Conservation (phyloP, 1,284 basidiomycete species). For the Boletus sp. region DNA sequence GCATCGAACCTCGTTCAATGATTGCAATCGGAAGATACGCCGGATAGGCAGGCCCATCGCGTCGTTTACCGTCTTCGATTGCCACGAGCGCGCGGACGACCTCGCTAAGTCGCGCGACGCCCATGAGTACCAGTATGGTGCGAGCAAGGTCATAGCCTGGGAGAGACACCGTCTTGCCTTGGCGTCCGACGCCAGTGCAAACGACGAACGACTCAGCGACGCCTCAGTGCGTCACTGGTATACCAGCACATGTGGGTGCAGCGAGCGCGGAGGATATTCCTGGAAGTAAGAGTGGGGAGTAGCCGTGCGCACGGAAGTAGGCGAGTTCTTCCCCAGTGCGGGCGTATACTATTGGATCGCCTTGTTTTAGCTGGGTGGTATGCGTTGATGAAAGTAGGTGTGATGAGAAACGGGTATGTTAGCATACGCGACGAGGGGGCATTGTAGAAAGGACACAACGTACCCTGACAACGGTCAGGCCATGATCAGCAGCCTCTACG, state of each 20-base stretch:
- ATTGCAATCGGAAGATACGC: constrained; percentile 84
- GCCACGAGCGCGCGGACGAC: constrained; percentile 67
- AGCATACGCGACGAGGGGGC: background rate
- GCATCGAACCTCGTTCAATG: constrained; percentile 90
- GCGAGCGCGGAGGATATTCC: constrained; percentile 90
- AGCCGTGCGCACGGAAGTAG: constrained; percentile 85
- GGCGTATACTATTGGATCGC: constrained; percentile 95
- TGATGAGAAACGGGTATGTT: background rate
- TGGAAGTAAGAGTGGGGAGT: constrained; percentile 84
- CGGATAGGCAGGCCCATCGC: constrained; percentile 74
- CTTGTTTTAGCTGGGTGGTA: constrained; percentile 81
- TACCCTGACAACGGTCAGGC: constrained; percentile 87
- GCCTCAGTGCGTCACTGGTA: constrained; percentile 95
- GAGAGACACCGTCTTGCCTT: constrained; percentile 82
- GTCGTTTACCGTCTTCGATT: constrained; percentile 25
- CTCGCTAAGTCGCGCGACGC: constrained; percentile 82
- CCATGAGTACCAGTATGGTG: constrained; percentile 93
- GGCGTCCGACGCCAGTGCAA: constrained; percentile 92
- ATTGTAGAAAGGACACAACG: constrained; percentile 26
- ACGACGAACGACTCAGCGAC: constrained; percentile 89
- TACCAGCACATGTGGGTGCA: constrained; percentile 86
- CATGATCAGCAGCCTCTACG: constrained; percentile 76
- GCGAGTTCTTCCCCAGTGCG: constrained; percentile 94
- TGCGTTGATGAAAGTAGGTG: background rate
- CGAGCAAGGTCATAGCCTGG: constrained; percentile 85